Base-by-base conservation (phyloP, 257 asterid genomes). In the Fraxinus americana region DNA sequence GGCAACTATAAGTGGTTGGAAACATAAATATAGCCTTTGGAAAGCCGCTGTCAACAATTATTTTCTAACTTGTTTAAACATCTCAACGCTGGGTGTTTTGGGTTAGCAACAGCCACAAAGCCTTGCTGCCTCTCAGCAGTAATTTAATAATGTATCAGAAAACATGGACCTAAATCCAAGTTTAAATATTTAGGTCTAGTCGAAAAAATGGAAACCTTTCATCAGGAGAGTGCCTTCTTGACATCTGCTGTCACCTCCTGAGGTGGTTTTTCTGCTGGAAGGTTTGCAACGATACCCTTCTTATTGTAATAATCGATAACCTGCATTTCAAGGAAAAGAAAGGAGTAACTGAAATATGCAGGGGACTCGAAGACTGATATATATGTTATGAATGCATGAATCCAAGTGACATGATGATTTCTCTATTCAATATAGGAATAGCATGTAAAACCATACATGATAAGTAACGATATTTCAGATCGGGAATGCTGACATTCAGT, bases 181-280 rank as follows among this genome's bases (percentile, higher is more conserved):
- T 66, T 72, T 63, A 27, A 69, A 34, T 45, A 50, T 61, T 75
- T 80, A 78, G 63, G 34, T 65, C 78, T 65, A 73, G 83, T 63
- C 74, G 8, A 50, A 71, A 75, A 77, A 70, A 72, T 25, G 50
- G 48, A 17, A 27, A 29, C 32, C 71, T 35, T 50, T 38, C 54
- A 75, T 83, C 82, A 91, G 72, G 96, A 89, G 77, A 91, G 91
- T 32, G 79, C 88, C 86, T 87, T 90, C 86, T 82, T 83, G 69
- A 92, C 92, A 87, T 91, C 97, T 54, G 77, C 52, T 1, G 92
- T 85, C 59, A 92, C 97, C 73, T 85, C 91, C 71, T 86, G 87
- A 12, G 92, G 96, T 34, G 88, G 85, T 84, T 89, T 92, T 79
- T 92, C 97, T 12, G 96, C 96, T 2, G 89, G 92, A 71, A 92